Percentiles rank a stretch among this genome's conserved stretches.
Evolutionary conservation across 768 basidiomycete species (phyloP).

Genomic region (Rhodocollybia butyracea): DNA sequence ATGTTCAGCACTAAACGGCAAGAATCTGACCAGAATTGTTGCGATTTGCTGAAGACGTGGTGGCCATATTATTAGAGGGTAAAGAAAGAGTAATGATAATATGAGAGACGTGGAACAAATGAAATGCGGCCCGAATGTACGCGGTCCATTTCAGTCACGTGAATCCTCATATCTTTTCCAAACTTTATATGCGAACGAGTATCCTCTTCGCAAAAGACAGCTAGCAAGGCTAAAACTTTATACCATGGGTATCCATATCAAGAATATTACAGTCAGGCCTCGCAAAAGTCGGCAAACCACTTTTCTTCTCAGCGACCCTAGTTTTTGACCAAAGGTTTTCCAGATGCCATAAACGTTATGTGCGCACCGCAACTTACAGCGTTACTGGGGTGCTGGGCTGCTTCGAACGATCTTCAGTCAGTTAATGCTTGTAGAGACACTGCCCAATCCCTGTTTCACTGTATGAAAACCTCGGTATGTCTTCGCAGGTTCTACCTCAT

Average conservation of each 20-base stretch:
- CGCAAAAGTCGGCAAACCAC: slow-evolving; percentile 52
- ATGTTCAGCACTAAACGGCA: neutral
- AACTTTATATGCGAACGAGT: slow-evolving; percentile 17
- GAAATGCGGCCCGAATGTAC: neutral
- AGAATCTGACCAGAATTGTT: slow-evolving; percentile 74
- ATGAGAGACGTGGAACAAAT: slow-evolving; percentile 2
- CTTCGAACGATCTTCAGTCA: slow-evolving; percentile 58
- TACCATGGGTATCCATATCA: slow-evolving; percentile 63
- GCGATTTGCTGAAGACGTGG: slow-evolving; percentile 64
- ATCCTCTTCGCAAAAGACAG: too few species aligned
- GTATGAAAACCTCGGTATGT: slow-evolving; percentile 85
- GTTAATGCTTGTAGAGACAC: slow-evolving; percentile 51
- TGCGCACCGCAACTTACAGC: slow-evolving; percentile 67
- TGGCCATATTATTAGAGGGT: slow-evolving; percentile 17
- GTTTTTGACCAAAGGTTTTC: neutral
- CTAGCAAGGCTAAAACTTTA: neutral
- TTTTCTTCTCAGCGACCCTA: slow-evolving; percentile 5
- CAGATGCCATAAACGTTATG: slow-evolving; percentile 48
- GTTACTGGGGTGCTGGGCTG: slow-evolving; percentile 89
- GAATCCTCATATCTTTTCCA: neutral
- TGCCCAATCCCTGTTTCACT: slow-evolving; percentile 64
- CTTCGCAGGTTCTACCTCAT: slow-evolving; percentile 3
- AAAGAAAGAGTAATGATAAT: neutral
- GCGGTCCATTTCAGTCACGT: neutral
- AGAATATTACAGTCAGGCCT: slow-evolving; percentile 78